Evolutionary conservation across 2,329 filamentous ascomycete genomes (phyloP), one percentile per base, ranked within the genome.

Genomic region (Lasiodiplodia sp.): DNA sequence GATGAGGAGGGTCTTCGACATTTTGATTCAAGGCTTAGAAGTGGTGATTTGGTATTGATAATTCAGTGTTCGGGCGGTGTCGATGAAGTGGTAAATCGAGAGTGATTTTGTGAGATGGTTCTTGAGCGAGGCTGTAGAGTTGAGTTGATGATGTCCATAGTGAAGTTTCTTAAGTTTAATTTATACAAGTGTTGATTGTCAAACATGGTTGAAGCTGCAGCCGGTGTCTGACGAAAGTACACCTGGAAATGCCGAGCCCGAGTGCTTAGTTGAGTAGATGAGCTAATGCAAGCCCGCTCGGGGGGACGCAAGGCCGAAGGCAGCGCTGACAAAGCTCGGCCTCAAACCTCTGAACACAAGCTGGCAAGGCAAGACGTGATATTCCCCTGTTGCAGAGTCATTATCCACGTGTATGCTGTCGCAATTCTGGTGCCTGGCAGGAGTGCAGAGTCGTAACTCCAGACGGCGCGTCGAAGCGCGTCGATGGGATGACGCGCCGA

Each of bases 1-100:
- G 28, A 83, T 71, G 62, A 83, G 75, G 16, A 83, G 71, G 23
- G 72, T 70, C 68, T 75, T 79, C 16, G 77, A 72, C 77, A 80
- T 81, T 16, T 16, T 70, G 40, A 12, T 6, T 16, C 23, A 44
- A 21, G 31, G 16, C 4, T 34, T 25, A 12, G 5, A 23, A 28
- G 11, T 44, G 34, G 11, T 57, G 37, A 10, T 40, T 25, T 60
- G 56, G 2, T 21, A 25, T n/a, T 51, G 5, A 3, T 51, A 16
- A 21, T 56, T 11, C 2, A 18, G 10, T 16, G 10, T 18, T 38
- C 34, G 28, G 47, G 6, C n/a, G 8, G 28, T 28, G 37, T 47
- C 4, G 37, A 18, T 37, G 18, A 21, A 34, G 34, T 44, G 44
- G 14, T 14, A 49, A 52, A 8, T 7, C 6, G 16, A 38, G 60